Evolutionary conservation across 805 yeast genomes (phyloP), one percentile per base, ranked within the genome.

Genomic region (Zygosaccharomyces kombuchaensis): DNA sequence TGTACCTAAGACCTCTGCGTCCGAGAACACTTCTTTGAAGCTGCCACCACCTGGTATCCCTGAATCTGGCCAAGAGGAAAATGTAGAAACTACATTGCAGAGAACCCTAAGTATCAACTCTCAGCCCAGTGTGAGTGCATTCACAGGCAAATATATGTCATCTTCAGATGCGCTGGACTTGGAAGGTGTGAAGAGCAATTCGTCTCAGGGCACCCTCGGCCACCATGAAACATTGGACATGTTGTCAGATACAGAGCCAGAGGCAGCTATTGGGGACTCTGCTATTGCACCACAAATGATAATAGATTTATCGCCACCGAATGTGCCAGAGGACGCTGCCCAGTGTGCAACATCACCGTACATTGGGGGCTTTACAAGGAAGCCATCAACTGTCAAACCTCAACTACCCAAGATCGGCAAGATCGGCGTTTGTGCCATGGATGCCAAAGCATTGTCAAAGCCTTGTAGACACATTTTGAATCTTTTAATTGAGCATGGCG

Each of bases 361-460:
- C 10, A 38, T 38, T 16, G 41, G 41, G 8, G 41, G 41, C 4
- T 38, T 38, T 25, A 62, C 68, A 3, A 52, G 67, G 34, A 63
- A 55, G 35, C 50, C 64, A 2, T 62, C 68, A 1, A 45, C 59
- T 6, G 52, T 55, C 14, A 59, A 57, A 34, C 53, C 81, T 3
- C 74, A 75, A 51, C 58, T 81, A 42, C 87, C 87, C 3, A 80
- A 76, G 53, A 80, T 90, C 52, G 98, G 99, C 32, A 90, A 87
- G 54, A 87, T 93, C 56, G 99, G 99, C 43, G 96, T 93, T 1
- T 93, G 99, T 69, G 99, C 99, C 9, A 90, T 93, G 97, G 99
- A 93, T 66, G 83, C 90, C 48, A 93, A 93, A 66, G 99, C 90
- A 1, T 75, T 95, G 60, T 84, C 95, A 36, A 93, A 93, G 69